Conservation (phyloP, 148 eudicot species). For the Vaccinium vitisidaea region DNA sequence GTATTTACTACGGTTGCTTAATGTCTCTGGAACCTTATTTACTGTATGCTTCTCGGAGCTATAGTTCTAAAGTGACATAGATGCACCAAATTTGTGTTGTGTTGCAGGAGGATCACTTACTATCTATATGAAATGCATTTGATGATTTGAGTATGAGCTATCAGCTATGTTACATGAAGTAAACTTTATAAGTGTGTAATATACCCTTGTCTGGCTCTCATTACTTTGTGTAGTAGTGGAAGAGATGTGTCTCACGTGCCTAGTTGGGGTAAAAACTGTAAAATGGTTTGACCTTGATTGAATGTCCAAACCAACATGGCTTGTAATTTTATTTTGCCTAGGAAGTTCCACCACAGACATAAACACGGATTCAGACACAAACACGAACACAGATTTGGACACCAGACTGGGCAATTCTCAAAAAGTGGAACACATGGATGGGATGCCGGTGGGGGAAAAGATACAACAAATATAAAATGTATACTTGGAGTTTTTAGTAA, state of each 20-base stretch:
- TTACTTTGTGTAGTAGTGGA: background rate
- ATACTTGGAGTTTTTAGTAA: background rate
- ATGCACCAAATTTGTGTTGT: background rate
- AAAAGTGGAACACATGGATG: background rate
- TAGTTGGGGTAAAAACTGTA: background rate
- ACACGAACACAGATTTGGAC: background rate
- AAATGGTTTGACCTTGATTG: background rate
- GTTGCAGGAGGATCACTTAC: background rate
- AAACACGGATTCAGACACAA: background rate
- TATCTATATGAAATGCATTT: background rate
- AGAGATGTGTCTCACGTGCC: background rate
- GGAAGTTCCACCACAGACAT: background rate
- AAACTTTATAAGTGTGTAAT: background rate
- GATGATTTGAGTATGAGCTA: background rate
- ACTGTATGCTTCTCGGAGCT: background rate
- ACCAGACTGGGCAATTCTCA: background rate
- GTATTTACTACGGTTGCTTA: background rate
- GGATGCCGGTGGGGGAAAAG: background rate
- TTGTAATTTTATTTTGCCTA: background rate
- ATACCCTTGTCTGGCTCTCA: background rate
- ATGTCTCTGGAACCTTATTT: background rate
- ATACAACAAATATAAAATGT: background rate
- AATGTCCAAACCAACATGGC: background rate
- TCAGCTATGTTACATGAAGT: background rate
- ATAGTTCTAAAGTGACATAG: background rate